Evolutionary conservation across 768 basidiomycete species (phyloP), one percentile per base, ranked within the genome.

Genomic region (Mycena amicta): DNA sequence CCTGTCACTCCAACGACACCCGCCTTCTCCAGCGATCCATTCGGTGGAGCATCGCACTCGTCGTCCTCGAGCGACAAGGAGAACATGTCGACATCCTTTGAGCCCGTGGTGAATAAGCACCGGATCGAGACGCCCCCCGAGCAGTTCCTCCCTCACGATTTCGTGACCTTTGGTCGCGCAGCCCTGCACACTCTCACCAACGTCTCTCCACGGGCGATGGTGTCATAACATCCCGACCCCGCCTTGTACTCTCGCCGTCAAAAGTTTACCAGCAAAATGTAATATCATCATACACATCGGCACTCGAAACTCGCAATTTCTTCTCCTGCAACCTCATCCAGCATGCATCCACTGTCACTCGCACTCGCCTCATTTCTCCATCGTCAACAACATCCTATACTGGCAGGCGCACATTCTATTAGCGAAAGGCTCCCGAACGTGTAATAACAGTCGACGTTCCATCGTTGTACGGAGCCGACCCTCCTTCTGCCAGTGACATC

Each of bases 1-100:
- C 92, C 92, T 12, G 76, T 85, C 64, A 93, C 92, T 13, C 92
- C 92, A 4, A 84, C 87, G 49, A 92, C 88, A 40, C 90, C 90
- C 3, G 75, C 79, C 16, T 85, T 83, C 65, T 76, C 85, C 67
- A 86, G 85, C 56, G 85, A 88, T 65, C 77, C 82, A 2, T 83
- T 83, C 68, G 74, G 81, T 57, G 62, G 63, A 33, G 62, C 65
- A 51, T 60, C 75, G 25, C 72, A 80, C 70, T 68, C 83, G 41
- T 86, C 87, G 52, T 67, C 83, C 39, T 86, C 87, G 52, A 85
- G 86, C 60, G 88, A 92, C 74, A 93, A 93, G 80, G 91, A 93
- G 77, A 93, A 93, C 67, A 74, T 86, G 55, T 80, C 84, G 23
- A 79, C 84, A 46, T 79, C 83, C 27, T 90, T 90, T 66, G 88